Evolutionary conservation across 306 rosid genomes (phyloP), one percentile per base, ranked within the genome.

Genomic region (Cicer chorassanicum): DNA sequence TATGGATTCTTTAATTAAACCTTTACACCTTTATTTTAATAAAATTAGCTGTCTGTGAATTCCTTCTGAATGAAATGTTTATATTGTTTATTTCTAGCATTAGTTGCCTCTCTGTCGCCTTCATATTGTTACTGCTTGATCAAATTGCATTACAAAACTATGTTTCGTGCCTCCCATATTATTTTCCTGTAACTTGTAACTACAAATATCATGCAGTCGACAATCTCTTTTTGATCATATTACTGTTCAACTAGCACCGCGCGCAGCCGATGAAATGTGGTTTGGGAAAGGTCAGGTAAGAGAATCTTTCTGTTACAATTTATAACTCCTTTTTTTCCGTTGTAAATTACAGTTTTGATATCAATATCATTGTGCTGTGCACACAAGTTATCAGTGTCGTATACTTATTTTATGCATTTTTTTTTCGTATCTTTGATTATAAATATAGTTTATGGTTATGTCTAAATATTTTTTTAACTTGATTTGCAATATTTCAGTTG

Each of bases 231-330:
- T 91, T 62, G 97, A 94, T 82, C 96, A 91, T 85, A 94, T 94
- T 76, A 94, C 97, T 46, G 90, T 91, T 85, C 97, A 90, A 87
- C 88, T 94, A 62, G 97, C 98, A 59, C 96, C 98, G 16, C 97
- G 98, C 68, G 98, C 98, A 16, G 98, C 98, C 44, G 98, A 91
- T 87, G 97, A 90, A 84, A 77, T 94, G 60, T 91, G 96, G 94
- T 85, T 81, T 70, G 98, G 98, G 53, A 86, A 77, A 76, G 86
- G 21, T 83, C 92, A 90, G 93, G 98, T 91, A 80, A 48, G 77
- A 50, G 70, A 66, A 59, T 34, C 62, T 49, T 54, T 7, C 68
- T 49, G 4, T 53, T 54, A 51, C 53, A 36, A 69, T 40, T 69
- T 29, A 46, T 41, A 13, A 65, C 74, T 62, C 12, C 12, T 21